phyloP scores from a whole-genome alignment of 1,284 basidiomycete species.

The Coniferiporia weirii region DNA sequence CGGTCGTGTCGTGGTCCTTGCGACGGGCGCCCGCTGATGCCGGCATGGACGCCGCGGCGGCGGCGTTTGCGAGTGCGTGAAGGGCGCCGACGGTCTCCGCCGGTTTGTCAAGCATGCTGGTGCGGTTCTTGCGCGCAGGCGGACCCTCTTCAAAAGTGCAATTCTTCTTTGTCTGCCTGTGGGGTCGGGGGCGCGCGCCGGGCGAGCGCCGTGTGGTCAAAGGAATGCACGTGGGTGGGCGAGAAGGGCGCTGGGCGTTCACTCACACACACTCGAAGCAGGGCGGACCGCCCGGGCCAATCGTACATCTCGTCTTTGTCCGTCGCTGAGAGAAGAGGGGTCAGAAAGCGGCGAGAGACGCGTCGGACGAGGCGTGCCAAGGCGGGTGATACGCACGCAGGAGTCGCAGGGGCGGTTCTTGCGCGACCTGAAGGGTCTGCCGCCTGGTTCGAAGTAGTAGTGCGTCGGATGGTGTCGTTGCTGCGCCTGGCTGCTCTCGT shows the following conservation, averaged over 20 bases:
- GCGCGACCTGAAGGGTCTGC: slow-evolving; percentile 4
- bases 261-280: slow-evolving; percentile 26
- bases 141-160: slow-evolving; percentile 25
- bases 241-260: background rate
- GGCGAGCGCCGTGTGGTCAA: background rate
- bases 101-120: background rate
- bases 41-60: slow-evolving; percentile 20
- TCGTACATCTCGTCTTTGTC: slow-evolving; percentile 24
- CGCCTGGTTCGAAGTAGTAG: slow-evolving; percentile 9
- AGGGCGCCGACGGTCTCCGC: slow-evolving; percentile 17
- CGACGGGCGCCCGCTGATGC: background rate
- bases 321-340: slow-evolving; percentile 15
- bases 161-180: slow-evolving; percentile 24
- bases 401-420: slow-evolving; percentile 8
- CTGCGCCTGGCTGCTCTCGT: background rate
- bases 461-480: slow-evolving; percentile 1
- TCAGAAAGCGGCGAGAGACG: background rate
- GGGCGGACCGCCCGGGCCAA: slow-evolving; percentile 22
- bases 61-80: slow-evolving; percentile 21
- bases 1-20: slow-evolving; percentile 3
- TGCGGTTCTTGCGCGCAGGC: slow-evolving; percentile 24
- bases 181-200: background rate
- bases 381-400: background rate
- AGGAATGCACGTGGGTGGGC: background rate
- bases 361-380: background rate